Base-by-base conservation (phyloP, 345 rosid genomes). In the Hibiscus mutabilis region DNA sequence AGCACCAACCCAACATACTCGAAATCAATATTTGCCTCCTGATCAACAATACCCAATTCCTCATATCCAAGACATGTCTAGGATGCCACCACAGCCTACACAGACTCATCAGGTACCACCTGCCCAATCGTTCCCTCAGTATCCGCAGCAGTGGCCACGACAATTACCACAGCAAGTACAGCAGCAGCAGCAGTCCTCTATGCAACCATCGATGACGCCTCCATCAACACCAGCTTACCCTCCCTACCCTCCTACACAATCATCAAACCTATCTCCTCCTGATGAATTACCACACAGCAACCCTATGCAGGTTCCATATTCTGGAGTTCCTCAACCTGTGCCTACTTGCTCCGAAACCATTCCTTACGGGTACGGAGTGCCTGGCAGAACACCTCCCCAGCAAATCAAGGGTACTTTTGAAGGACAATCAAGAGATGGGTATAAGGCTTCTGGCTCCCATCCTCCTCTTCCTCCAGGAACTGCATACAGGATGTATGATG, bases 91-190 rank as follows among this genome's bases (percentile, higher is more conserved):
- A 24, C 89, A 86, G 66, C 74, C 81, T 66, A 72, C 85, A 74
- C 88, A 81, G 70, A 76, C 91, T 49, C 97, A 85, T 77, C 88
- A 82, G 79, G 47, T 72, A 1, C 82, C 16, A 12, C 75, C 79
- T 0, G 77, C 72, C 78, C 92, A 85, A 70, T 81, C 87, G 68
- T 85, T 78, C 70, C 82, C 92, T 52, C 94, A 84, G 80, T 86
- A 86, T 78, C 94, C 84, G 79, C 92, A 86, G 76, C 92, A 87
- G 65, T 88, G 94, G 91, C 78, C 84, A 9, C 92, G 82, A 78
- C 95, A 86, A 74, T 37, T 82, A 70, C 83, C 84, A 51, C 86
- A 81, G 84, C 87, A 83, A 69, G 76, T 78, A 46, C 84, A 75
- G 47, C 71, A 79, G 33, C 55, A 46, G 10, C 95, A 84, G 61